Base-by-base conservation (phyloP, 2,329 filamentous ascomycete species). In the Ceratocystis eucalypticola region DNA sequence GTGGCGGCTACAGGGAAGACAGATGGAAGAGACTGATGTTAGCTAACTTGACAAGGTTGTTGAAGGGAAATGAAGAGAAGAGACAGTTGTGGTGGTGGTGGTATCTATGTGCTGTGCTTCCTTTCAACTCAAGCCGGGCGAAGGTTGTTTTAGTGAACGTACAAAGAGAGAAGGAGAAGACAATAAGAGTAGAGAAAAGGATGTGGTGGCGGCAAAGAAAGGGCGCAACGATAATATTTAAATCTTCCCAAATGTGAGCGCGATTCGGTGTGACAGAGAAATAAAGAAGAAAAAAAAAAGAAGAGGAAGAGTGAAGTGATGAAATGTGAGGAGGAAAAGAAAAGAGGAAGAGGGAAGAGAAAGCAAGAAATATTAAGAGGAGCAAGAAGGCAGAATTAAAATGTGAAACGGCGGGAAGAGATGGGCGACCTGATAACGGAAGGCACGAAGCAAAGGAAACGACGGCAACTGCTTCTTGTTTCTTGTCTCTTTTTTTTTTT, bases 341-440 rank as follows among this genome's bases (percentile, higher is more conserved):
- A 61, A 53, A 66, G 33, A 25, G 22, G 53, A 61, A 20, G 30
- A 66, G 25, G 12, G 33, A 61, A 41, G 10, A 46, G 22, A 25
- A 61, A 53, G 62, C 17, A 25, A n/a, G 53, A 61, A 28, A 46
- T 37, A 37, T 37, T 37, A 37, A 66, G 25, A 57, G 44, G 20
- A 66, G 64, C 25, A 44, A 44, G 44, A 53, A 37, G 46, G 61
- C 45, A 66, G 48, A 66, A 30, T 55, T 62, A 66, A 62, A 66
- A 53, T 37, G 65, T 62, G 65, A 66, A 66, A 65, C 64, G 44
- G 37, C 45, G 8, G 33, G 55, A 15, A 61, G 41, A 30, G 25
- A 25, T 28, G 55, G 10, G 25, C 55, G 25, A 45, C 55, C 64
- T 65, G 55, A 65, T 65, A 65, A 65, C 55, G 64, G 64, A 64